Percentiles rank a stretch among this genome's conserved stretches.
Conservation (phyloP, 768 basidiomycete species). For the Rhodotorula paludigena region DNA sequence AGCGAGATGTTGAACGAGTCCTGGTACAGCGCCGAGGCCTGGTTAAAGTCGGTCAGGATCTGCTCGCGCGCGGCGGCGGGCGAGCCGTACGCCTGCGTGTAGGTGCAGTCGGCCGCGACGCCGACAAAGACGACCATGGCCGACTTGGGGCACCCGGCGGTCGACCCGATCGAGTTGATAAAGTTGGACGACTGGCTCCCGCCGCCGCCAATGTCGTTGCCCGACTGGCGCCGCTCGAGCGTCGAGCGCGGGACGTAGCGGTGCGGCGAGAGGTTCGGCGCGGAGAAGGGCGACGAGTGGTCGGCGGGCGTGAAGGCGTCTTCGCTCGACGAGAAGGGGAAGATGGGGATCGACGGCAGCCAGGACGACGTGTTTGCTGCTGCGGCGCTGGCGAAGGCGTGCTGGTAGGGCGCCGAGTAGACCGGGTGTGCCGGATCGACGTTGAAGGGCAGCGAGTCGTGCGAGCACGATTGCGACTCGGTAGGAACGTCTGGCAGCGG, state of each 20-base stretch:
- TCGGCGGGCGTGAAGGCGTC: constrained; percentile 3
- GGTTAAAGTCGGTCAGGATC: constrained; percentile 55
- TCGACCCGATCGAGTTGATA: constrained; percentile 62
- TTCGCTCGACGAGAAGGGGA: neutral
- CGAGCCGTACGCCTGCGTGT: constrained; percentile 53
- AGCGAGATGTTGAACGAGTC: constrained; percentile 76
- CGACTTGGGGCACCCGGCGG: constrained; percentile 64
- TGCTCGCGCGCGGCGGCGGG: constrained; percentile 64
- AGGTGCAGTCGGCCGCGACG: constrained; percentile 80
- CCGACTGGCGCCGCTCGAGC: constrained; percentile 23
- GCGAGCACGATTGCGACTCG: constrained; percentile 53
- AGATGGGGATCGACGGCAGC: constrained; percentile 54
- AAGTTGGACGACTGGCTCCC: constrained; percentile 55
- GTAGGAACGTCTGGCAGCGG: neutral
- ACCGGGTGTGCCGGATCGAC: constrained; percentile 53
- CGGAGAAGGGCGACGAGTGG: constrained; percentile 45
- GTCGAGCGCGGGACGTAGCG: constrained; percentile 53
- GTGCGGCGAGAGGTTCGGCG: constrained; percentile 48
- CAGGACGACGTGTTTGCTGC: constrained; percentile 3
- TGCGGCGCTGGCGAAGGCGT: neutral
- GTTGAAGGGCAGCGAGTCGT: constrained; percentile 68
- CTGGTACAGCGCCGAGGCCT: constrained; percentile 49
- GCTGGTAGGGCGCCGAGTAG: constrained; percentile 10
- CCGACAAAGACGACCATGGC: constrained; percentile 77
- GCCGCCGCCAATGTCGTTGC: constrained; percentile 42